Base-by-base conservation (phyloP, 164 flowering plant genomes). In the Akebia trifoliata region DNA sequence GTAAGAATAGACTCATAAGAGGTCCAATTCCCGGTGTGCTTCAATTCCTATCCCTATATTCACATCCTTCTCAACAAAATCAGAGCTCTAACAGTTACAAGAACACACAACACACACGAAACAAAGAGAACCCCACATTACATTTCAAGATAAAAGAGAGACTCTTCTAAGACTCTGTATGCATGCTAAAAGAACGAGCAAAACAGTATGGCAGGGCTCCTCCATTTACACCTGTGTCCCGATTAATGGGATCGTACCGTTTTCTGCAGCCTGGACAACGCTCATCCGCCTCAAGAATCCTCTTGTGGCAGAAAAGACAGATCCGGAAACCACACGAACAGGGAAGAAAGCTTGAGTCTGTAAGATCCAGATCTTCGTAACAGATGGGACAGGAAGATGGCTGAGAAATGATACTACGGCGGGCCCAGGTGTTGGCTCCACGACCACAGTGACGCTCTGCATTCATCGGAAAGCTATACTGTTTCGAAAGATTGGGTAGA, bases 261-360 rank as follows among this genome's bases (percentile, higher is more conserved):
- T 81, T 83, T 77, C 95, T 77, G 73, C 96, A 92, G 1, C 89
- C 95, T 0, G 96, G 98, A 71, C 98, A 92, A 20, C 98, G 95
- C 14, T 81, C 82, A 72, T 89, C 98, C 12, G 71, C 87, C 69
- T 83, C 93, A 24, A 85, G 86, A 65, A 89, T 87, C 73, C 84
- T 81, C 78, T 92, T 89, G 78, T 89, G 89, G 64, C 96, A 92
- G 77, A 92, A 92, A 25, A 89, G 88, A 69, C 95, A 92, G 25
- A 92, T 85, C 35, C 81, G 78, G 61, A 86, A 92, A 3, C 98
- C 97, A 64, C 98, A 91, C 3, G 57, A 71, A 72, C 98, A 91
- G 3, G 98, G 98, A 51, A 80, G 72, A 62, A 91, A 91, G 54
- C 85, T 83, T 4, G 92, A 60, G 68, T 91, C 98, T 0, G 96